Base-by-base conservation (phyloP, 2,329 filamentous ascomycete species). In the Trichophaea hybrida region DNA sequence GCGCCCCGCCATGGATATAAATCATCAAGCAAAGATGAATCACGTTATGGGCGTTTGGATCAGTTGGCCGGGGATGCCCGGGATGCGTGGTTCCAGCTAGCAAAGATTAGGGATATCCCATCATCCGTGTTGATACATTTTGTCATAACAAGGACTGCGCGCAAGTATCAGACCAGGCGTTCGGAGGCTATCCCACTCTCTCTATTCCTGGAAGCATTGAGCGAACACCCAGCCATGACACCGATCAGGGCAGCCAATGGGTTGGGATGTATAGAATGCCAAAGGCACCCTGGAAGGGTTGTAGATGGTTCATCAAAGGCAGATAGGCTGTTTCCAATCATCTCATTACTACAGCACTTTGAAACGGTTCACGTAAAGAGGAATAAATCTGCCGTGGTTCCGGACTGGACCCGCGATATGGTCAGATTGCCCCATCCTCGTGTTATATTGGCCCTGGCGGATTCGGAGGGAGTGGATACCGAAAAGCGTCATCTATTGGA, bases 61-160 rank as follows among this genome's bases (percentile, higher is more conserved):
- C 73, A 77, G 50, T 72, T 86, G 61, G 76, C 77, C 7, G 74
- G 72, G 46, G 76, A 77, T 67, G 78, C 80, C 4, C 76, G 79
- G 60, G 78, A 81, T 31, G 71, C 84, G 38, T 90, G 85, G 84
- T 78, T 78, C 62, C 72, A 74, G 24, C 77, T 83, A 1, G 76
- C 76, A 6, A 75, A 76, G 2, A 74, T 87, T 63, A 80, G 80
- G 65, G 78, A 82, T 55, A 72, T 88, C 13, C 77, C 82, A 12
- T 77, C 78, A 43, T 78, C 78, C 61, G 75, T 86, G 51, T 80
- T 81, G 64, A 75, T 86, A 13, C 79, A 79, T 61, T 77, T 81
- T 51, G 74, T 86, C 7, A 76, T 90, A 46, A 76, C 84, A 68
- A 81, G 85, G 69, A 72, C 82, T 55, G 75, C 78, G 59, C 76